phyloP scores from a whole-genome alignment of 495 filamentous ascomycete genomes.

The Pseudomonodictys pantanalensis region DNA sequence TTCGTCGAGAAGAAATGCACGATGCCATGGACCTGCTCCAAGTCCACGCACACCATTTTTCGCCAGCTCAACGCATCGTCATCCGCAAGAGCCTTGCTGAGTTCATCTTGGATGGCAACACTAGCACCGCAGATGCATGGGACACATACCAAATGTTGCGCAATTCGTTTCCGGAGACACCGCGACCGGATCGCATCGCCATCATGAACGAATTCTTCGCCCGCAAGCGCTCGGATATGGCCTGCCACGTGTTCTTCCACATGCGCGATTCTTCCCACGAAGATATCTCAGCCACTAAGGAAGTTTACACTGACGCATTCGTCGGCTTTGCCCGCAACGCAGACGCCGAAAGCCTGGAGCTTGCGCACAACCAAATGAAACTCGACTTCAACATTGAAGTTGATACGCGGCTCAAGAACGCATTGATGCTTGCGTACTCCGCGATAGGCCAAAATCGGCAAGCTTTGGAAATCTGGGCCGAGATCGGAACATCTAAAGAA shows the following conservation, averaged over 20 bases:
- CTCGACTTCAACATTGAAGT: slow-evolving; percentile 76
- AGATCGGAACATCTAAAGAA: slow-evolving; percentile 72
- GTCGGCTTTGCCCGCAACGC: slow-evolving; percentile 66
- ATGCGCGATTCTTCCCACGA: slow-evolving; percentile 68
- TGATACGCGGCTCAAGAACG: slow-evolving; percentile 72
- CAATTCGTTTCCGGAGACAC: slow-evolving; percentile 73
- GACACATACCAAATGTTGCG: slow-evolving; percentile 75
- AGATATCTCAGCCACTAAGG: slow-evolving; percentile 58
- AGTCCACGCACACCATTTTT: slow-evolving; percentile 61
- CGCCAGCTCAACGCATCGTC: slow-evolving; percentile 58
- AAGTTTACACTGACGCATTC: slow-evolving; percentile 75
- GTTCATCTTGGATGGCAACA: slow-evolving; percentile 60
- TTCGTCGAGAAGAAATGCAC: slow-evolving; percentile 66
- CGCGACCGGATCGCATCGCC: slow-evolving; percentile 56
- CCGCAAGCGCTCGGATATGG: slow-evolving; percentile 74
- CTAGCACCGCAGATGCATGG: slow-evolving; percentile 66
- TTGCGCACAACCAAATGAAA: slow-evolving; percentile 88
- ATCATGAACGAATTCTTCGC: slow-evolving; percentile 84
- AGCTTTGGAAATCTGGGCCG: slow-evolving; percentile 74
- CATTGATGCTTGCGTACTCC: slow-evolving; percentile 80
- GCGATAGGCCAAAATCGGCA: slow-evolving; percentile 60
- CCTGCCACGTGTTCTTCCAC: slow-evolving; percentile 78
- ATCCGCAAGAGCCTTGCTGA: slow-evolving; percentile 63
- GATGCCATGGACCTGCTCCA: slow-evolving; percentile 77
- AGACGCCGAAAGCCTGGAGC: slow-evolving; percentile 63